Evolutionary conservation across 2,329 filamentous ascomycete species (phyloP).

Genomic region (Verticillium alfalfae): DNA sequence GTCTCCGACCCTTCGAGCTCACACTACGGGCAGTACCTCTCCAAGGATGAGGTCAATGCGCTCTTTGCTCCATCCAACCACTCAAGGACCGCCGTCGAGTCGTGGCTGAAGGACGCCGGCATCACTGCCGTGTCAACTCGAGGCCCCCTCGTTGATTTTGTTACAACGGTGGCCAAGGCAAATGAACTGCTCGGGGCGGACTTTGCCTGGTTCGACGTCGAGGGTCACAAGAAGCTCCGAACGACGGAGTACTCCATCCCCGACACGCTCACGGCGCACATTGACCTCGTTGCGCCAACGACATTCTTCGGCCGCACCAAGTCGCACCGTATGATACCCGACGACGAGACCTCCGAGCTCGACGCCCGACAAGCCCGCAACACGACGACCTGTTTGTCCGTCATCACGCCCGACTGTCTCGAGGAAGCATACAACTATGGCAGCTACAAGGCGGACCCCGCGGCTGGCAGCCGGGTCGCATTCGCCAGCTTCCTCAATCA

Average conservation of each 20-base stretch:
- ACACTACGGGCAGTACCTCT: constrained; percentile 19
- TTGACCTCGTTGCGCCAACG: constrained; percentile 40
- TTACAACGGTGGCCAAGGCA: constrained; percentile 25
- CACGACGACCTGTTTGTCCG: constrained; percentile 15
- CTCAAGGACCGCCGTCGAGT: constrained; percentile 13
- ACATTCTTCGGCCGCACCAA: constrained; percentile 35
- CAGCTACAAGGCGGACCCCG: constrained; percentile 34
- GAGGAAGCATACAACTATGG: constrained; percentile 42
- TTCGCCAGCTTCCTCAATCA: constrained; percentile 48
- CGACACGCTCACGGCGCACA: constrained; percentile 26
- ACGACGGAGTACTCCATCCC: constrained; percentile 20
- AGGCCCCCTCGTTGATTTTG: background rate
- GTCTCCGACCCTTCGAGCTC: constrained; percentile 18
- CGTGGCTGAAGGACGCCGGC: constrained; percentile 14
- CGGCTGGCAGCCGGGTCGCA: constrained; percentile 39
- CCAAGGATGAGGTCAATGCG: constrained; percentile 14
- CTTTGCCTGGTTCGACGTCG: constrained; percentile 34
- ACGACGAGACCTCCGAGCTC: background rate
- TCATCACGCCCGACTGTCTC: constrained; percentile 41
- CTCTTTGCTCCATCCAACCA: constrained; percentile 15
- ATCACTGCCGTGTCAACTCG: background rate
- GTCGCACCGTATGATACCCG: background rate
- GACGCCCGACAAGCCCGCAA: constrained; percentile 9
- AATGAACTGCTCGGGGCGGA: constrained; percentile 33
- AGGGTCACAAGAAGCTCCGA: constrained; percentile 25